Evolutionary conservation across 495 filamentous ascomycete species (phyloP).

Genomic region (Aspergillus nanangensis): DNA sequence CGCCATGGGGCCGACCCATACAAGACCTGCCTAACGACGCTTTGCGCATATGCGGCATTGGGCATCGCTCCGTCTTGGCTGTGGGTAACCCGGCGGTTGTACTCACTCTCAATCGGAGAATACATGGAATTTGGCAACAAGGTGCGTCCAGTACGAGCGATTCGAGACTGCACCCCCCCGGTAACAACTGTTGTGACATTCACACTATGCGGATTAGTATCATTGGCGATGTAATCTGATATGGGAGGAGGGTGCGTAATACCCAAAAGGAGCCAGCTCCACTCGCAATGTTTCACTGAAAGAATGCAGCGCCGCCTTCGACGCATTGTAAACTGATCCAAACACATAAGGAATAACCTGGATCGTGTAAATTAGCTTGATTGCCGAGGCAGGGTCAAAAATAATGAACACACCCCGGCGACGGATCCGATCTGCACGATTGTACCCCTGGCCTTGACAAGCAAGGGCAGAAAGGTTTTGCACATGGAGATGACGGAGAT

Average conservation of each 20-base stretch:
- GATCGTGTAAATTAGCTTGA: background rate
- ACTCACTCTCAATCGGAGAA: conserved; percentile 46
- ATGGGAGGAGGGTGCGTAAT: background rate
- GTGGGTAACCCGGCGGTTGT: conserved; percentile 47
- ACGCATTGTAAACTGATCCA: conserved; percentile 57
- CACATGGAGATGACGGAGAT: conserved; percentile 57
- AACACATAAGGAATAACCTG: conserved; percentile 52
- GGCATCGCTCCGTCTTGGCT: conserved; percentile 54
- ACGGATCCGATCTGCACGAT: conserved; percentile 59
- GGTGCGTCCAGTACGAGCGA: conserved; percentile 46
- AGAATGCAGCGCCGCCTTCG: conserved; percentile 59
- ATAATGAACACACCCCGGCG: conserved; percentile 36
- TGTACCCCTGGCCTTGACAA: conserved; percentile 54
- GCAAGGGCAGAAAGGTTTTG: conserved; percentile 52
- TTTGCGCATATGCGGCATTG: conserved; percentile 48
- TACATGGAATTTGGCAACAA: conserved; percentile 50
- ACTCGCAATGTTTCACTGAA: conserved; percentile 58
- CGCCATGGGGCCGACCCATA: conserved; percentile 40
- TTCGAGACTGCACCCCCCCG: conserved; percentile 57
- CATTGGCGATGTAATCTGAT: background rate
- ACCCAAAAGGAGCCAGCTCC: conserved; percentile 46
- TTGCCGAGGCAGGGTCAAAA: background rate
- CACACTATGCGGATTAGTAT: conserved; percentile 24
- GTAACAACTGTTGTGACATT: conserved; percentile 54
- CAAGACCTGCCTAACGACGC: conserved; percentile 52